A percentile compares a stretch with the other conserved stretches of the same genome.
phyloP scores from a whole-genome alignment of 805 yeast genomes.

The Saturnispora dispora region DNA sequence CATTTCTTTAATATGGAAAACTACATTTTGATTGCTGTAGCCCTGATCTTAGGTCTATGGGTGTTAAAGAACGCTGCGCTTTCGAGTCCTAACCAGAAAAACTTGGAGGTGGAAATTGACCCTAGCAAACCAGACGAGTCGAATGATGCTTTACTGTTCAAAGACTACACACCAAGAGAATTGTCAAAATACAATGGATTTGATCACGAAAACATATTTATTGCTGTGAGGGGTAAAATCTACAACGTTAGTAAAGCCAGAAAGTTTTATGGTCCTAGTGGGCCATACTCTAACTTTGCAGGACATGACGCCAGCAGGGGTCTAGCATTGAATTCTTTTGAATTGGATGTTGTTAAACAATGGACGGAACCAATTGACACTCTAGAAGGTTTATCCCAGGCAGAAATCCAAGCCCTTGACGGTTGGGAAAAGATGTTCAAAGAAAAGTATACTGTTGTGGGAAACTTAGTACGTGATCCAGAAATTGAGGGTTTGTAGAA shows the following conservation, averaged over 20 bases:
- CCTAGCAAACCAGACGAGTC: slow-evolving; percentile 11
- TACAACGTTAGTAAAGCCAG: slow-evolving; percentile 77
- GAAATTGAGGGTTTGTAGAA: slow-evolving; percentile 6
- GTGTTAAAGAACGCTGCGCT: slow-evolving; percentile 20
- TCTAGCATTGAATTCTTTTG: slow-evolving; percentile 81
- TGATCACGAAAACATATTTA: slow-evolving; percentile 69
- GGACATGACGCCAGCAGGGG: slow-evolving; percentile 96
- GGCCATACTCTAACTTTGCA: slow-evolving; percentile 90
- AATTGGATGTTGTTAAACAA: slow-evolving; percentile 49
- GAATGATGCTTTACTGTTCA: slow-evolving; percentile 23
- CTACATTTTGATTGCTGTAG: slow-evolving; percentile 18
- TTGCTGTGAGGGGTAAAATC: slow-evolving; percentile 80
- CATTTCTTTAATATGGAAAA: slow-evolving; percentile 19
- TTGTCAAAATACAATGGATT: slow-evolving; percentile 72
- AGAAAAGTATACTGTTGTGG: slow-evolving; percentile 74
- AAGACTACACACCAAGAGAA: slow-evolving; percentile 63
- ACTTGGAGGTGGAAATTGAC: slow-evolving; percentile 21
- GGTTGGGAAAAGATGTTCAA: slow-evolving; percentile 83
- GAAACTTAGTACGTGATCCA: slow-evolving; percentile 46
- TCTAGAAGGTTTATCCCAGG: slow-evolving; percentile 47
- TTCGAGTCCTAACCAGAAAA: slow-evolving; percentile 15
- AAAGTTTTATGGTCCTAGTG: slow-evolving; percentile 89
- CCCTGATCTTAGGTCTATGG: slow-evolving; percentile 16
- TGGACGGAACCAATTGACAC: slow-evolving; percentile 73
- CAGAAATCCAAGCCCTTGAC: slow-evolving; percentile 59